Base-by-base conservation (phyloP, 495 filamentous ascomycete genomes). In the Lepraria neglecta region DNA sequence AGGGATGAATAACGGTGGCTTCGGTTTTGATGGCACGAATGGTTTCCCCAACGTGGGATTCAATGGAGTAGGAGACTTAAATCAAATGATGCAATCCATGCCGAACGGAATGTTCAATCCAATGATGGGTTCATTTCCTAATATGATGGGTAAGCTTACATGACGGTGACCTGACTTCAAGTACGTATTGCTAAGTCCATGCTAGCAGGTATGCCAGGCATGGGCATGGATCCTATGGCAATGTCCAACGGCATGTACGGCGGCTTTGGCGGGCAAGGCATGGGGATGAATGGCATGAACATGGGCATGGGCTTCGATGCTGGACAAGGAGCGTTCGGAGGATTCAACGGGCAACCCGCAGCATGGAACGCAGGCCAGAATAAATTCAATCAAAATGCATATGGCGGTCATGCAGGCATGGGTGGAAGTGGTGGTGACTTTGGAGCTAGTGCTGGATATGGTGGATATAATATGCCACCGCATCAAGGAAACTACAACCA, bases 241-340 rank as follows among this genome's bases (percentile, higher is more conserved):
- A 89, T 90, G 83, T 77, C 76, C 74, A 88, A 94, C 75, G 86
- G 83, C 73, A 92, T 95, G 87, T 89, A 88, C 82, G 86, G 87
- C 74, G 89, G 87, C 61, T 92, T 85, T 76, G 86, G 86, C 69
- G 79, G 81, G 71, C 82, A 82, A 72, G 86, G 85, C 78, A 91
- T 91, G 87, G 89, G 87, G 82, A 92, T 92, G 87, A 86, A 85
- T 83, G 87, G 86, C 78, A 91, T 91, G 89, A 88, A 84, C 78
- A 89, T 87, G 82, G 88, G 86, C 74, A 91, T 94, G 89, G 88
- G 86, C 67, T 92, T 84, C 80, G 83, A 85, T 75, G 75, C 76
- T 60, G 80, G 78, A 67, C 81, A 83, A 71, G 76, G 77, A 68
- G 80, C 78, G 73, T 82, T 82, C 79, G 83, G 83, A 73, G 82